Base-by-base conservation (phyloP, 306 rosid species). In the Boehmeria nivea region DNA sequence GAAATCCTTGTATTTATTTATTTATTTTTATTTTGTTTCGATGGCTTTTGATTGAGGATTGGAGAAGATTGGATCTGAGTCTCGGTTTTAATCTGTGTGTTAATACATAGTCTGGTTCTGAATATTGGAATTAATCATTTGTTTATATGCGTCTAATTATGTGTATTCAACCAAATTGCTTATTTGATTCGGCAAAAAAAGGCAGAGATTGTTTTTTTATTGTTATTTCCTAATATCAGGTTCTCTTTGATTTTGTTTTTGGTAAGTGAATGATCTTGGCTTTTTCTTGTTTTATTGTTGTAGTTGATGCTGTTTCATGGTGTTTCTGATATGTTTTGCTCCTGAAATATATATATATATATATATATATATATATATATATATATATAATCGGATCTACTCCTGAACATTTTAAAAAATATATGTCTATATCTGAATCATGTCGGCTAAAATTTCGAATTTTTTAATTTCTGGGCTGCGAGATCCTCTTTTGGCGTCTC, bases 371-470 rank as follows among this genome's bases (percentile, higher is more conserved):
- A n/a, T n/a, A n/a, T n/a, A n/a, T n/a, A n/a, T n/a, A n/a, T n/a
- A n/a, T n/a, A n/a, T n/a, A n/a, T n/a, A n/a, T n/a, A 31, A 4
- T 31, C 9, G 59, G 59, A 54, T 54, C 44, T 25, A 26, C n/a
- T 19, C 23, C 21, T n/a, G 22, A 51, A 26, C 57, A 16, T 51
- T 51, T 51, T 26, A 6, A 26, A 31, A 16, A 27, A 7, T 11
- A 53, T 31, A 34, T 17, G 5, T 31, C 2, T 31, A 31, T 31
- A 31, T 25, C n/a, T 33, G 59, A 28, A 17, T 54, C 23, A 6
- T 54, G 59, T 54, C 59, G 56, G 56, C 56, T 36, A 26, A 25
- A 6, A 51, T 51, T 6, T 12, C 15, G 9, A 15, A 13, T 15
- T 13, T 2, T 12, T 15, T 15, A 44, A 43, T 8, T 7, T 43